These are phyloP conservation scores for Cladosporium sp. DNA, from an alignment of 2,329 filamentous ascomycete species.

Conservation along the genomic window DNA sequence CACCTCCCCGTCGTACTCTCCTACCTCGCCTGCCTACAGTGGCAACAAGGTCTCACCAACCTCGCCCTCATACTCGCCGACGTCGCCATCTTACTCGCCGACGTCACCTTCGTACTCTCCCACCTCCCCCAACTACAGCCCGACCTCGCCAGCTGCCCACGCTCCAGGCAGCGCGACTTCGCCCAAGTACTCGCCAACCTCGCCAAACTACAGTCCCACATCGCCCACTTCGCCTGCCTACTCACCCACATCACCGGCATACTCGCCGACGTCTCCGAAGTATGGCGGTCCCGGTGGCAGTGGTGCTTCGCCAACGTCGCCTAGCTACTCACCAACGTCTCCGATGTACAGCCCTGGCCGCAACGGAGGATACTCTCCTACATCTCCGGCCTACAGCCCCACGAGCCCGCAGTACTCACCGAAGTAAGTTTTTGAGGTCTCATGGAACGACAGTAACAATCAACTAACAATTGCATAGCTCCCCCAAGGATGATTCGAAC, in stretches of 20 bases:
- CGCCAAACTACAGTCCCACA: constrained; percentile 47
- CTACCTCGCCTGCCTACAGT: constrained; percentile 32
- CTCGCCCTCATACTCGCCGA: constrained; percentile 67
- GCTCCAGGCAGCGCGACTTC: constrained; percentile 38
- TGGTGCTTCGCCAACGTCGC: constrained; percentile 44
- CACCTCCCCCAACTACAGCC: constrained; percentile 48
- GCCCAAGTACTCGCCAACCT: constrained; percentile 48
- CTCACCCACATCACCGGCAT: constrained; percentile 55
- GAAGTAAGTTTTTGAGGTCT: constrained; percentile 35
- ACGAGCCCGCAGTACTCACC: constrained; percentile 27
- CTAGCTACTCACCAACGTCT: constrained; percentile 51
- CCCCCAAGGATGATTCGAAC: constrained; percentile 23
- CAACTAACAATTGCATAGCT: constrained; percentile 20
- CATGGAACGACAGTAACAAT: not conserved
- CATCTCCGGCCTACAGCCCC: constrained; percentile 23
- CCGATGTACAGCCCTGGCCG: constrained; percentile 49
- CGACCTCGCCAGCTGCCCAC: constrained; percentile 33
- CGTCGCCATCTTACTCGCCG: constrained; percentile 54
- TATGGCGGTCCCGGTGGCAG: constrained; percentile 37
- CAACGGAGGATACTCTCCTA: constrained; percentile 27
- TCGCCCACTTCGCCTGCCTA: constrained; percentile 59
- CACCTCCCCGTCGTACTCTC: constrained; percentile 33
- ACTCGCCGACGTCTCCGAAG: constrained; percentile 48
- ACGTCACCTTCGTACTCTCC: constrained; percentile 68
- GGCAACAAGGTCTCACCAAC: constrained; percentile 37